Conservation (phyloP, 208 protist genomes). For the Acanthamoeba rhysodes region DNA sequence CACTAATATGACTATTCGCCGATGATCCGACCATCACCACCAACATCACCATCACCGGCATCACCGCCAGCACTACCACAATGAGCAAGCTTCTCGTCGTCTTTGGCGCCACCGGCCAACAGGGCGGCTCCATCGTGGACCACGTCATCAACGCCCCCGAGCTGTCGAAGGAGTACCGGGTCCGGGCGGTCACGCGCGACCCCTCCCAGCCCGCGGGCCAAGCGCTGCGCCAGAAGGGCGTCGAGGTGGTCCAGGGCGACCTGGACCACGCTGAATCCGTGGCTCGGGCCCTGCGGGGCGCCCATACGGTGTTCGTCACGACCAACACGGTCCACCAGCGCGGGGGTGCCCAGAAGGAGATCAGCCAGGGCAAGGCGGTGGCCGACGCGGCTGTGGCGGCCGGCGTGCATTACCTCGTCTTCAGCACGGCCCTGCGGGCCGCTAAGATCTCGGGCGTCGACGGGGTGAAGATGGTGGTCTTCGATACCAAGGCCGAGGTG, state of each 20-base stretch:
- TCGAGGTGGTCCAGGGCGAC: not conserved
- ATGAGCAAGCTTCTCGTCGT: conserved; percentile 14
- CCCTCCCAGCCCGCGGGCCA: not conserved
- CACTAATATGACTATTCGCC: too few species aligned
- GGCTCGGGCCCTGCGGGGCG: not conserved
- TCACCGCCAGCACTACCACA: too few species aligned
- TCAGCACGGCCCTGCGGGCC: not conserved
- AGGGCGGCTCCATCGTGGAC: not conserved
- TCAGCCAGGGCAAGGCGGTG: not conserved
- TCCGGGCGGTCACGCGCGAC: not conserved
- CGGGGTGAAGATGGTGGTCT: not conserved
- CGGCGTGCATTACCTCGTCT: conserved; percentile 12
- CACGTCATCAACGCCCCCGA: not conserved
- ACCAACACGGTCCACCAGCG: not conserved
- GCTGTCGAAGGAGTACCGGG: not conserved
- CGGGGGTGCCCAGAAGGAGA: not conserved
- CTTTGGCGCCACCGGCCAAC: conserved; percentile 14
- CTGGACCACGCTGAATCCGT: not conserved
- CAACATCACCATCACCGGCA: too few species aligned
- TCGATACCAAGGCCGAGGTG: conserved; percentile 15
- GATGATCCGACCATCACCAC: too few species aligned
- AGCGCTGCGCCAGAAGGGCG: not conserved
- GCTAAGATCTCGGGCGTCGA: not conserved
- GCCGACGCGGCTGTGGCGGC: not conserved
- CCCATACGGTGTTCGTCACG: not conserved